phyloP scores from a whole-genome alignment of 2,329 filamentous ascomycete genomes.

The Gliomastix tumulicola region DNA sequence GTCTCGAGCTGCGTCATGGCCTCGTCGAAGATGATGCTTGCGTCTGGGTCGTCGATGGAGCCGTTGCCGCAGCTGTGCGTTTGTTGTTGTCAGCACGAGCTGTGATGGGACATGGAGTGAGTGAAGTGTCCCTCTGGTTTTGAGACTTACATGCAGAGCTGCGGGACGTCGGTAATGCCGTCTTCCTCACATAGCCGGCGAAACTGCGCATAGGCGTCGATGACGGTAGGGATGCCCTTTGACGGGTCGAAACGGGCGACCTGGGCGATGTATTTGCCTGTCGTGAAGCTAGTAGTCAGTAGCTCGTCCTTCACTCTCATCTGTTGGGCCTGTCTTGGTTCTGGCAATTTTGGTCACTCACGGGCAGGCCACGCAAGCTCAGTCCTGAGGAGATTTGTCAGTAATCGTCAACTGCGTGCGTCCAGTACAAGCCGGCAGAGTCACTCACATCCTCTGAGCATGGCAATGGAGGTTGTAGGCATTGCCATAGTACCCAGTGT shows the following conservation, averaged over 20 bases:
- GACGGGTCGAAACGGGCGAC: constrained; percentile 78
- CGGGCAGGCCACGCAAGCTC: constrained; percentile 49
- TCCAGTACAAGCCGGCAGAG: no score
- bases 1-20: constrained; percentile 61
- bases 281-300: constrained; percentile 12
- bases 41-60: constrained; percentile 76
- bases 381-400: no score
- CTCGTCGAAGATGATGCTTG: constrained; percentile 62
- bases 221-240: constrained; percentile 73
- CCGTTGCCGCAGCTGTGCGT: constrained; percentile 62
- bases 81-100: no score
- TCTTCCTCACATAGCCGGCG: constrained; percentile 51
- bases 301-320: no score
- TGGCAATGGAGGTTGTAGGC: constrained; percentile 61
- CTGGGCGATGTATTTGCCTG: constrained; percentile 70
- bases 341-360: constrained; percentile 17
- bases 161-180: constrained; percentile 48
- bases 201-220: constrained; percentile 70
- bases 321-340: no score
- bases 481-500: constrained; percentile 66
- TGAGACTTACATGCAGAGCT: constrained; percentile 61
- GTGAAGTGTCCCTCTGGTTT: no score
- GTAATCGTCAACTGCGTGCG: no score
- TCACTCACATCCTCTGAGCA: constrained; percentile 44
- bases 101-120: no score